phyloP scores from a whole-genome alignment of 2,329 filamentous ascomycete genomes.

The Cladosporium sp. region DNA sequence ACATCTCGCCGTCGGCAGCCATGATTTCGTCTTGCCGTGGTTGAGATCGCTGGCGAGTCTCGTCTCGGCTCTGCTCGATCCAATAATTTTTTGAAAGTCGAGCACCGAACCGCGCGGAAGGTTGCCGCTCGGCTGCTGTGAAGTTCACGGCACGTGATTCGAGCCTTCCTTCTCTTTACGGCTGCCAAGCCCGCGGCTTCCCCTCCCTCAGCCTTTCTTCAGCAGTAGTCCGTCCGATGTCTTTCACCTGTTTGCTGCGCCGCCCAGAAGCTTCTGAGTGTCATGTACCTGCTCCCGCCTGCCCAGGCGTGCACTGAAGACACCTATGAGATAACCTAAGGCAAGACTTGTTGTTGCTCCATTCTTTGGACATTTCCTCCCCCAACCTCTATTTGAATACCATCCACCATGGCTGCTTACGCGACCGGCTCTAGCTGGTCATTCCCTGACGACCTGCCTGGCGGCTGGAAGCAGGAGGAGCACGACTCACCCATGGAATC shows the following conservation, averaged over 20 bases:
- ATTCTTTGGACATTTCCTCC: slow-evolving; percentile 2
- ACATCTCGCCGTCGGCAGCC: slow-evolving; percentile 34
- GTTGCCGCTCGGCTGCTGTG: background rate
- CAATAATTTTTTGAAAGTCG: slow-evolving; percentile 9
- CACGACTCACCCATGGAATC: slow-evolving; percentile 14
- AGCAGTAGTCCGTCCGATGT: background rate
- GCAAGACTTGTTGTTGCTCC: background rate
- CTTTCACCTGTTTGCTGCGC: background rate
- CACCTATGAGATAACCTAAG: slow-evolving; percentile 10
- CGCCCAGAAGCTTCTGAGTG: slow-evolving; percentile 10
- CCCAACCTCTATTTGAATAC: background rate
- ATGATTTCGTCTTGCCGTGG: slow-evolving; percentile 6
- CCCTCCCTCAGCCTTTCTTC: background rate
- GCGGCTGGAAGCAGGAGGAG: slow-evolving; percentile 23
- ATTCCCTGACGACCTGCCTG: slow-evolving; percentile 43
- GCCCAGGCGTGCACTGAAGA: background rate
- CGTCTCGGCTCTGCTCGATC: slow-evolving; percentile 1
- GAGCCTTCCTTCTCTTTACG: background rate
- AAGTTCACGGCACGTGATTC: no score
- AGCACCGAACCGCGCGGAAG: background rate
- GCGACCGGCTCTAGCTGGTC: slow-evolving; percentile 39
- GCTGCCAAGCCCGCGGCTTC: background rate
- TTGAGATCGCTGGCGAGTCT: slow-evolving; percentile 1
- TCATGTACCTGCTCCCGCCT: background rate
- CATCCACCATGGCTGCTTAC: slow-evolving; percentile 38